Percentiles rank a stretch among this genome's conserved stretches.
phyloP scores from a whole-genome alignment of 805 yeast species.

The Priceomyces haplophilus region DNA sequence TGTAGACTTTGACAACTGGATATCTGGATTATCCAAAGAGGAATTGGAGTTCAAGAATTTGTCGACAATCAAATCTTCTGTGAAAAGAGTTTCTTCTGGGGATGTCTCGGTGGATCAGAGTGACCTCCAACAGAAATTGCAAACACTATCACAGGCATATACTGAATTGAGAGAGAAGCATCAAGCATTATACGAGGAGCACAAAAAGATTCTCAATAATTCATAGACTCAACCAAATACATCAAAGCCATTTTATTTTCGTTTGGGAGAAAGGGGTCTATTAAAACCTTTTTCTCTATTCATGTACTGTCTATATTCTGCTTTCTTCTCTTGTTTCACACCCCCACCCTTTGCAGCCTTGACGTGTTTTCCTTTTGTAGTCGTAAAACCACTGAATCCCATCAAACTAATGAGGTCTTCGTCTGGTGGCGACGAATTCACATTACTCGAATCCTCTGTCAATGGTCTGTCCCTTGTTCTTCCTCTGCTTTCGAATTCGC shows the following conservation, averaged over 20 bases:
- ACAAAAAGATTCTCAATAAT: slow-evolving; percentile 34
- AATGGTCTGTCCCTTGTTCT: slow-evolving; percentile 19
- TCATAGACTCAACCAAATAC: slow-evolving; percentile 6
- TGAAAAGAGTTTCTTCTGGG: slow-evolving; percentile 17
- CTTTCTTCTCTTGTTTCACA: slow-evolving; percentile 33
- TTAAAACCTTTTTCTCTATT: slow-evolving; percentile 56
- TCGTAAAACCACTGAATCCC: slow-evolving; percentile 57
- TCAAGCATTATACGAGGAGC: slow-evolving; percentile 54
- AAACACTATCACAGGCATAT: slow-evolving; percentile 56
- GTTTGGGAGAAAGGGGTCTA: slow-evolving; percentile 50
- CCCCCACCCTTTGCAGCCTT: slow-evolving; percentile 47
- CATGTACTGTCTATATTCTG: slow-evolving; percentile 59
- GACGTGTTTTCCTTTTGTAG: slow-evolving; percentile 58
- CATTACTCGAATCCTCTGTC: slow-evolving; percentile 2
- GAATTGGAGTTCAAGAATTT: slow-evolving; percentile 50
- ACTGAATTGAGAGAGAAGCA: slow-evolving; percentile 56
- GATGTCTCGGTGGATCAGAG: not conserved
- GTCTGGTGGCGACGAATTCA: slow-evolving; percentile 12
- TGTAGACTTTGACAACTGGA: slow-evolving; percentile 45
- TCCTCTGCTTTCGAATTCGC: slow-evolving; percentile 23
- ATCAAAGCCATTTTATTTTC: slow-evolving; percentile 8
- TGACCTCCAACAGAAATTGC: slow-evolving; percentile 45
- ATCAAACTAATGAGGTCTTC: slow-evolving; percentile 43
- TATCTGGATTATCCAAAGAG: slow-evolving; percentile 47
- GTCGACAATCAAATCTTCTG: slow-evolving; percentile 39